Conservation (phyloP, 305 asterid genomes). For the Ilex paraguariensis region DNA sequence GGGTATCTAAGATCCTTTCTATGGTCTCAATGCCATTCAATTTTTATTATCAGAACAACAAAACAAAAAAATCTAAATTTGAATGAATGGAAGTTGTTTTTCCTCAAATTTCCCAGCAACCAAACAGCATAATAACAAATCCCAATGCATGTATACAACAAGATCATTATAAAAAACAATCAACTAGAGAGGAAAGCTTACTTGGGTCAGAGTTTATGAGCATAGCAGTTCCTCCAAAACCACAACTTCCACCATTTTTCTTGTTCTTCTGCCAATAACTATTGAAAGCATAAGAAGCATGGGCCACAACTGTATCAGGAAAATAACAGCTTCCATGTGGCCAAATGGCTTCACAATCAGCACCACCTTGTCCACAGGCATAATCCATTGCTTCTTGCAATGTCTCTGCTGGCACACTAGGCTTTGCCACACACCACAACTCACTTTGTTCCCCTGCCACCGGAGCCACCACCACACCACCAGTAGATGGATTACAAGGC, state of each 20-base stretch:
- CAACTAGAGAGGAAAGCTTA: slow-evolving; percentile 21
- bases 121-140: not conserved
- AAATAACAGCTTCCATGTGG: slow-evolving; percentile 60
- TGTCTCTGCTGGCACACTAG: slow-evolving; percentile 81
- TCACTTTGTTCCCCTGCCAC: slow-evolving; percentile 35
- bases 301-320: slow-evolving; percentile 69
- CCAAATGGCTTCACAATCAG: slow-evolving; percentile 66
- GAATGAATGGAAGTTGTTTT: too few relatives aligned
- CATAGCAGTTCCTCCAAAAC: slow-evolving; percentile 92
- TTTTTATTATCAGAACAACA: too few relatives aligned
- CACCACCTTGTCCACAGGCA: slow-evolving; percentile 91
- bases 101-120: not conserved
- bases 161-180: not conserved
- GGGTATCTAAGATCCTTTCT: too few relatives aligned
- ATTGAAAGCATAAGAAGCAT: slow-evolving; percentile 89
- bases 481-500: slow-evolving; percentile 49
- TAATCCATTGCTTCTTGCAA: slow-evolving; percentile 80
- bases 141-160: not conserved
- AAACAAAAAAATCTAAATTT: not conserved
- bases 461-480: slow-evolving; percentile 18
- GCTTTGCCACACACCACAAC: slow-evolving; percentile 97
- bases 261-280: slow-evolving; percentile 90
- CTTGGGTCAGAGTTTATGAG: slow-evolving; percentile 84
- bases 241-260: slow-evolving; percentile 69
- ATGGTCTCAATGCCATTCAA: too few relatives aligned